Evolutionary conservation across 192 early-diverging fungal genomes (phyloP), one percentile per base, ranked within the genome.

Genomic region (Umbelopsis sp.): DNA sequence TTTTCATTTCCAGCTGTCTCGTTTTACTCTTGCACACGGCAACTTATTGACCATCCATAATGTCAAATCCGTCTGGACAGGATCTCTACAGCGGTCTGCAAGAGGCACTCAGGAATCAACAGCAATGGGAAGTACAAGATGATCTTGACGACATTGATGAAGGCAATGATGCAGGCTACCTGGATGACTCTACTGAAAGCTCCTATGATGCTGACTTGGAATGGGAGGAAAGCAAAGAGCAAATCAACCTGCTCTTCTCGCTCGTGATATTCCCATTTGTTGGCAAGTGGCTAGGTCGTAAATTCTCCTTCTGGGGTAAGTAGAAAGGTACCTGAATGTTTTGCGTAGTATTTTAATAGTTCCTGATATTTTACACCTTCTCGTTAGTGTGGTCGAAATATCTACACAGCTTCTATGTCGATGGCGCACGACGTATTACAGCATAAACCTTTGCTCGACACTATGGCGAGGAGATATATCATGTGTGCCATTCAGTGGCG

Each of bases 191-290:
- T 0, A 74, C 80, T 20, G 77, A 73, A 17, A 45, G 45, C 29
- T 77, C 80, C 2, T 71, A 77, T 7, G 85, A 86, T 71, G 81
- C 80, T 25, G 81, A 86, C 53, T 53, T 69, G 17, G 82, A 86
- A 70, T 86, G 85, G 85, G 82, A 86, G 66, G 85, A 86, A 72
- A 84, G 76, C 66, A 82, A 82, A 68, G 79, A 80, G 31, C 85
- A 86, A 43, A 73, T 83, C 14, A 70, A 75, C 16, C 71, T 77
- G 12, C 49, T 86, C 17, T 76, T 84, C 59, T 83, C 85, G 11
- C 70, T 86, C 10, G 85, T 86, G 34, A 77, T 86, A 50, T 84
- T 86, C 22, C 85, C 85, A 21, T 82, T 71, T 76, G 71, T 84
- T 43, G 85, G 85, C 7, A 79, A 78, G 29, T 86, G 80, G 80